phyloP scores from a whole-genome alignment of 1,284 basidiomycete species.

The Moesziomyces globuligerus region DNA sequence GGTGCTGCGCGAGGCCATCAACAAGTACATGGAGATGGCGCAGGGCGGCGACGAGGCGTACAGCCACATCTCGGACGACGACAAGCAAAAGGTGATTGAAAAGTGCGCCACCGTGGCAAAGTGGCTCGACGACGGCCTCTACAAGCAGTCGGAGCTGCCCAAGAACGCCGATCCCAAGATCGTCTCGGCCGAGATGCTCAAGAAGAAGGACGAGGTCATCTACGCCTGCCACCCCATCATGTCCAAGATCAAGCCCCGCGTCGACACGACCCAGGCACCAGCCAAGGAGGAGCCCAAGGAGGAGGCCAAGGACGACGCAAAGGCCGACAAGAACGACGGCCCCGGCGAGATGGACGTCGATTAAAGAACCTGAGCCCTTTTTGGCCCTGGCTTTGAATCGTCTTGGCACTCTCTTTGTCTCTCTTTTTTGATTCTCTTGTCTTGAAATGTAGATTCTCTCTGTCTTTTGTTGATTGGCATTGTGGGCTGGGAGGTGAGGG shows the following conservation, averaged over 20 bases:
- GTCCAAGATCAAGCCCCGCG: conserved; percentile 59
- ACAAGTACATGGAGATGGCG: conserved; percentile 62
- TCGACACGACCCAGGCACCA: conserved; percentile 43
- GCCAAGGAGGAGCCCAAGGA: conserved; percentile 46
- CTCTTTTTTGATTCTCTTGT: background rate
- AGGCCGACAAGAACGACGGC: conserved; percentile 37
- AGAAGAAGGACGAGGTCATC: conserved; percentile 65
- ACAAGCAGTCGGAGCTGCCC: conserved; percentile 65
- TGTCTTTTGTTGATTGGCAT: background rate
- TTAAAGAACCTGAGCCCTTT: no score
- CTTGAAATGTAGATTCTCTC: background rate
- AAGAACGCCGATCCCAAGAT: conserved; percentile 67
- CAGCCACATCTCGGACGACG: conserved; percentile 64
- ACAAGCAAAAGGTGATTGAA: conserved; percentile 66
- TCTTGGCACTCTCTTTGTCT: background rate
- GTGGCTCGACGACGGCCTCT: conserved; percentile 64
- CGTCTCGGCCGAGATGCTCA: conserved; percentile 59
- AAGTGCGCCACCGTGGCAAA: conserved; percentile 63
- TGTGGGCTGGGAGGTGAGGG: background rate
- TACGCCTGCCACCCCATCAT: conserved; percentile 63
- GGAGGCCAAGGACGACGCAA: conserved; percentile 7
- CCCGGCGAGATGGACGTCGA: conserved; percentile 65
- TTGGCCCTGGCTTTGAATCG: no score
- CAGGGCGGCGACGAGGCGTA: conserved; percentile 64
- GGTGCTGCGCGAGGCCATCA: conserved; percentile 61